Percentiles rank a stretch among this genome's conserved stretches.
These are phyloP conservation scores for Eragrostis nindensis DNA, from an alignment of 176 grass and related monocot species.

Conservation along the genomic window DNA sequence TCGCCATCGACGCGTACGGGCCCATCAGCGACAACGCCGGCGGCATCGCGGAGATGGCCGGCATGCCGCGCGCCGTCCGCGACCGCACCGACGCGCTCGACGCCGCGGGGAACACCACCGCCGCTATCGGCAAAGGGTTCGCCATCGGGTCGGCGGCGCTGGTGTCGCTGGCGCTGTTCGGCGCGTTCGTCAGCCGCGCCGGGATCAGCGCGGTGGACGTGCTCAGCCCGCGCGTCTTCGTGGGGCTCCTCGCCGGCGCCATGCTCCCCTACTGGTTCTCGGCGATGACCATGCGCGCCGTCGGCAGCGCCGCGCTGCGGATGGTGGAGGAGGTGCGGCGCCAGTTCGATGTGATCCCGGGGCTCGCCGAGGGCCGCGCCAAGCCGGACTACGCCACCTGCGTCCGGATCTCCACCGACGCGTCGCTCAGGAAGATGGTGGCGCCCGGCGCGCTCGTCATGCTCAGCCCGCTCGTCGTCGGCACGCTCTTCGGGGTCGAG, in stretches of 20 bases:
- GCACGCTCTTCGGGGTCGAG: slow-evolving; percentile 76
- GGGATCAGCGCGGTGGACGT: slow-evolving; percentile 57
- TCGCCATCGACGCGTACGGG: slow-evolving; percentile 75
- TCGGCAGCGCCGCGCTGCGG: slow-evolving; percentile 73
- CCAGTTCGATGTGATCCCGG: slow-evolving; percentile 70
- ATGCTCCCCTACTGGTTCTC: slow-evolving; percentile 98
- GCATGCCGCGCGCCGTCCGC: slow-evolving; percentile 49
- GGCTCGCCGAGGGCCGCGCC: slow-evolving; percentile 64
- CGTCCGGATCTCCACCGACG: slow-evolving; percentile 86
- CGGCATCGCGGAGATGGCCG: slow-evolving; percentile 85
- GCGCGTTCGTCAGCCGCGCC: slow-evolving; percentile 77
- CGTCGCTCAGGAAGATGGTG: slow-evolving; percentile 80
- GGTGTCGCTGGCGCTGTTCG: slow-evolving; percentile 79
- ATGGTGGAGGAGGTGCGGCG: slow-evolving; percentile 87
- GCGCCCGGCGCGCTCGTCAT: slow-evolving; percentile 79
- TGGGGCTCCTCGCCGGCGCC: slow-evolving; percentile 69
- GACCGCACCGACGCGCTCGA: slow-evolving; percentile 73
- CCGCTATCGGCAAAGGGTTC: slow-evolving; percentile 88
- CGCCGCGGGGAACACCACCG: slow-evolving; percentile 84
- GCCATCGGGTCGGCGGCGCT: slow-evolving; percentile 87
- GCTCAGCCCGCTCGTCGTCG: slow-evolving; percentile 61
- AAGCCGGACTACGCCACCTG: slow-evolving; percentile 83
- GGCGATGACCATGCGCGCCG: slow-evolving; percentile 83
- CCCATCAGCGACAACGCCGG: slow-evolving; percentile 91
- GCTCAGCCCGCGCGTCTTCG: slow-evolving; percentile 66